A percentile compares a stretch with the other conserved stretches of the same genome.
These are phyloP conservation scores for Penicillium sp. DNA, from an alignment of 2,329 filamentous ascomycete species.

Conservation along the genomic window DNA sequence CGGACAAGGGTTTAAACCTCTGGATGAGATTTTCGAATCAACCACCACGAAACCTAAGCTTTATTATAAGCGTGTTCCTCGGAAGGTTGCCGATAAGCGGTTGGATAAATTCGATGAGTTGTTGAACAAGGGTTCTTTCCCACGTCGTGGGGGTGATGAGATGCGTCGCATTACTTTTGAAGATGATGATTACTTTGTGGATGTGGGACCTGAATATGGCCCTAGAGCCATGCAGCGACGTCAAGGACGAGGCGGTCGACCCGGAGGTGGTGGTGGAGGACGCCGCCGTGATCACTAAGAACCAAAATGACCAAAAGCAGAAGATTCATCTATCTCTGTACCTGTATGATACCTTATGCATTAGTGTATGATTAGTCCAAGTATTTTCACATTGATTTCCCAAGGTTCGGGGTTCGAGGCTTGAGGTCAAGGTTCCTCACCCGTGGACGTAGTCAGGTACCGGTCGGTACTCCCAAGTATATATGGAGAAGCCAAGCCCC, in stretches of 20 bases:
- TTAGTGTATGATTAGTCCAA: not conserved
- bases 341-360: slow-evolving; percentile 14
- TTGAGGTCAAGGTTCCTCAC: too few species aligned
- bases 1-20: slow-evolving; percentile 53
- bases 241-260: slow-evolving; percentile 30
- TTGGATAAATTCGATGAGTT: slow-evolving; percentile 59
- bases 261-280: slow-evolving; percentile 13
- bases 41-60: slow-evolving; percentile 64
- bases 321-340: not conserved
- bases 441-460: not conserved
- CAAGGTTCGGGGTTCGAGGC: not conserved
- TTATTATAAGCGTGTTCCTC: slow-evolving; percentile 66
- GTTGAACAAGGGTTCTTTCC: slow-evolving; percentile 38
- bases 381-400: not conserved
- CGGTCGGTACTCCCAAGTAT: not conserved
- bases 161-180: slow-evolving; percentile 75
- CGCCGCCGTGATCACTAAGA: slow-evolving; percentile 25
- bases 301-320: not conserved
- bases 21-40: slow-evolving; percentile 62
- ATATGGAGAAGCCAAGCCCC: not conserved
- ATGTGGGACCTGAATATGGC: slow-evolving; percentile 67
- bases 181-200: slow-evolving; percentile 64
- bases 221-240: slow-evolving; percentile 29
- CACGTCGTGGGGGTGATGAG: slow-evolving; percentile 49
- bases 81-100: slow-evolving; percentile 64